Evolutionary conservation across 768 basidiomycete species (phyloP).

Genomic region (Pisolithus orientalis): DNA sequence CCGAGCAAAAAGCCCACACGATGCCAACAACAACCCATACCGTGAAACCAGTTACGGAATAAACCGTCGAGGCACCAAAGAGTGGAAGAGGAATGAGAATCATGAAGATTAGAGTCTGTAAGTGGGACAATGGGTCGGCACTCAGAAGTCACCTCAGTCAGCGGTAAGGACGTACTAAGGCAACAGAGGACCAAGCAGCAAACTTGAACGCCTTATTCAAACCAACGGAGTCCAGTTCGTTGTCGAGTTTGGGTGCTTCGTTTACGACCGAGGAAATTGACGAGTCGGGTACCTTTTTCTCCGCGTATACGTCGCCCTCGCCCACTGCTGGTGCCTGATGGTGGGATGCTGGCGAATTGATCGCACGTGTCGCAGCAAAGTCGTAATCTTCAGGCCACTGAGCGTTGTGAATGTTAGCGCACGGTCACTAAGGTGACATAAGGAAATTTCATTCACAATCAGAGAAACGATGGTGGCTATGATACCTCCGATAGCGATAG

Average conservation of each 20-base stretch:
- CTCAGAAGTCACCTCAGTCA: neutral
- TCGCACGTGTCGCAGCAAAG: conserved; percentile 71
- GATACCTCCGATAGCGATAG: conserved; percentile 77
- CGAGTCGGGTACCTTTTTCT: conserved; percentile 31
- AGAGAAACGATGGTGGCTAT: conserved; percentile 60
- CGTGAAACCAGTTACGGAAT: conserved; percentile 53
- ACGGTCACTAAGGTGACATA: neutral
- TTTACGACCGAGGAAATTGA: conserved; percentile 33
- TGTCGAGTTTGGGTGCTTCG: conserved; percentile 34
- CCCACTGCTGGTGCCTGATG: conserved; percentile 9
- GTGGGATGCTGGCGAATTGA: conserved; percentile 44
- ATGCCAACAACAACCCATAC: conserved; percentile 83
- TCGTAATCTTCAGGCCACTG: conserved; percentile 81
- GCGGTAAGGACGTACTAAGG: conserved; percentile 40
- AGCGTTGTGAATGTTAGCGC: neutral
- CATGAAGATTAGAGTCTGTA: conserved; percentile 55
- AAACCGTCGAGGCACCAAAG: conserved; percentile 77
- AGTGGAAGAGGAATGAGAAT: conserved; percentile 79
- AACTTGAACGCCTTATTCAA: conserved; percentile 75
- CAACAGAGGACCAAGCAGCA: conserved; percentile 68
- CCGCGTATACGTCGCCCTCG: conserved; percentile 26
- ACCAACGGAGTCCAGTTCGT: conserved; percentile 58
- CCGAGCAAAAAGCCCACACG: conserved; percentile 76
- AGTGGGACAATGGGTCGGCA: neutral
- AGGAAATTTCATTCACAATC: conserved; percentile 40